These are phyloP conservation scores for Russula foetens DNA, from an alignment of 768 basidiomycete genomes.

Conservation along the genomic window DNA sequence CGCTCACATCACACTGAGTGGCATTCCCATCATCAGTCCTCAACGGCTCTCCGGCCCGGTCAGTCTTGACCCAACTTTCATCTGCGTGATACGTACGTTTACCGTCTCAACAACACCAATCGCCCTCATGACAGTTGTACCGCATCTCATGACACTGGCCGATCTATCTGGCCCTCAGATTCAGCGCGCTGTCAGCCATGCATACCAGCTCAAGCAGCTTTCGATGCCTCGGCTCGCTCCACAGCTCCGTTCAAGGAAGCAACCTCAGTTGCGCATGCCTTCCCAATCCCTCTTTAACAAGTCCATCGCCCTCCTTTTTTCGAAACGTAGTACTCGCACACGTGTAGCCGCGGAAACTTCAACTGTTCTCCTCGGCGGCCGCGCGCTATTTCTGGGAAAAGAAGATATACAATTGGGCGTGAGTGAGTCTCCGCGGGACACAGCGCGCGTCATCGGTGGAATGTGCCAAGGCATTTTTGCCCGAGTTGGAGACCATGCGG, in stretches of 20 bases:
- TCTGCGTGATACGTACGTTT: background rate
- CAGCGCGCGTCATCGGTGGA: constrained; percentile 80
- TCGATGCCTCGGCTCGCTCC: constrained; percentile 65
- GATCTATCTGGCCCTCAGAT: constrained; percentile 79
- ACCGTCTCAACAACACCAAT: background rate
- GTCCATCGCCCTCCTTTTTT: constrained; percentile 83
- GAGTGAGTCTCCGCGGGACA: constrained; percentile 82
- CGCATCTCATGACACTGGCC: constrained; percentile 82
- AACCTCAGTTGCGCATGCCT: constrained; percentile 42
- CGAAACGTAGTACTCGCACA: constrained; percentile 90
- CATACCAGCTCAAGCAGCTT: constrained; percentile 53
- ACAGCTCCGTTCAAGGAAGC: constrained; percentile 29
- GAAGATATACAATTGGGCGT: constrained; percentile 95
- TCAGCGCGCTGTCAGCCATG: constrained; percentile 50
- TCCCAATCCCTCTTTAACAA: constrained; percentile 74
- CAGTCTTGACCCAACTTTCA: background rate
- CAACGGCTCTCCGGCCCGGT: background rate
- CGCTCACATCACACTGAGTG: too few relatives aligned
- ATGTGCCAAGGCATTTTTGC: constrained; percentile 98
- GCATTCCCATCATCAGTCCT: too few relatives aligned
- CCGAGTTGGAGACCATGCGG: constrained; percentile 84
- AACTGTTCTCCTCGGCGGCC: constrained; percentile 70
- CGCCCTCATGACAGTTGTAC: constrained; percentile 28
- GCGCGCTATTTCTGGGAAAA: constrained; percentile 79
- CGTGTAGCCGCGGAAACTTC: constrained; percentile 85